Conservation (phyloP, 495 filamentous ascomycete genomes). For the Tetracladium setigerum region DNA sequence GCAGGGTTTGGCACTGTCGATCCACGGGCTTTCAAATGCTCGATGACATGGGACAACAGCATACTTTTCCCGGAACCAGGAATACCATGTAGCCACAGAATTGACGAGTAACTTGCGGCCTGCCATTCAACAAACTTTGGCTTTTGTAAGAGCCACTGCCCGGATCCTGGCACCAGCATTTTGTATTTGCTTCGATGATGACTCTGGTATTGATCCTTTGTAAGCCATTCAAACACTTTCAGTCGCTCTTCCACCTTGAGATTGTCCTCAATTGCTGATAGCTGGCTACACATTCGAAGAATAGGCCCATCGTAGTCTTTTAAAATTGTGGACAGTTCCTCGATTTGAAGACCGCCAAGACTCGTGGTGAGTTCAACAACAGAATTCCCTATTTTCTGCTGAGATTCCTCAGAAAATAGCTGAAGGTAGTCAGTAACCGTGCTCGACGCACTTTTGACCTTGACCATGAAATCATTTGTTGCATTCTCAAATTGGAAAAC, state of each 20-base stretch:
- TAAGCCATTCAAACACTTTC: slow-evolving; percentile 6
- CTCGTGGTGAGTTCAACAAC: too few species aligned
- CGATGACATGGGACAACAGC: slow-evolving; percentile 4
- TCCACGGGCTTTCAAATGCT: not conserved
- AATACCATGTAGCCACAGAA: slow-evolving; percentile 14
- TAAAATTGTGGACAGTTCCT: not conserved
- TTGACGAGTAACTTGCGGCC: slow-evolving; percentile 4
- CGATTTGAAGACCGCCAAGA: not conserved
- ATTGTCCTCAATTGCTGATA: slow-evolving; percentile 14
- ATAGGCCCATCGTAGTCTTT: slow-evolving; percentile 5
- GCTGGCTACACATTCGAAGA: slow-evolving; percentile 8
- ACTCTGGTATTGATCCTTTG: not conserved
- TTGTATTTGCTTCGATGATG: slow-evolving; percentile 3
- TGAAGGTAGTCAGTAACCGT: slow-evolving; percentile 1
- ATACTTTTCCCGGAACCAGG: slow-evolving; percentile 10
- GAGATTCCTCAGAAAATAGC: slow-evolving; percentile 3
- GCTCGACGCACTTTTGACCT: not conserved
- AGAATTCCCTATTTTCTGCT: not conserved
- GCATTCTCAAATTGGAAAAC: slow-evolving; percentile 2
- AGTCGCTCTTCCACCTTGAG: slow-evolving; percentile 13
- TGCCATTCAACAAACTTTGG: slow-evolving; percentile 4
- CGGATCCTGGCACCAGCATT: not conserved
- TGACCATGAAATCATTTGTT: not conserved
- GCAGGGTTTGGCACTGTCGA: not conserved
- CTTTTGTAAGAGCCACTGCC: slow-evolving; percentile 6